Conservation (phyloP, 345 rosid species). For the Arabis alpina region DNA sequence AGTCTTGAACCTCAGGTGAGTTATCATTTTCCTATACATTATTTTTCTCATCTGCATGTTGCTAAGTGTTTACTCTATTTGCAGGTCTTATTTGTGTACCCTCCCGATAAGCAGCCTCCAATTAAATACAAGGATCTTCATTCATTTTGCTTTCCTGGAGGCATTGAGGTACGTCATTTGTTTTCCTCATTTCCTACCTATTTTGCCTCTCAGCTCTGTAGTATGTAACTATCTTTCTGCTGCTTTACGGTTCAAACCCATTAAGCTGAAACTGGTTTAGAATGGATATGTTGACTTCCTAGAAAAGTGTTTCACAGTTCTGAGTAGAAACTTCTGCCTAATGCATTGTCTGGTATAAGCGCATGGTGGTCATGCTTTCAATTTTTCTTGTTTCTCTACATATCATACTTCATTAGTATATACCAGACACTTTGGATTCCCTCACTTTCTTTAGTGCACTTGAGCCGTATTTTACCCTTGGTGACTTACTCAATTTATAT, state of each 20-base stretch:
- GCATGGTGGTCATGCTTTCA: background rate
- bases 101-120: constrained; percentile 83
- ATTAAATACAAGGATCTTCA: constrained; percentile 85
- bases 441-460: background rate
- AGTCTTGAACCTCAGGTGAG: constrained; percentile 85
- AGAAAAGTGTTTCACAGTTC: too few relatives aligned
- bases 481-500: constrained; percentile 10
- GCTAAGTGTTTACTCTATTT: constrained; percentile 40
- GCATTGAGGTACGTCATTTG: constrained; percentile 65
- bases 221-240: background rate
- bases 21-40: background rate
- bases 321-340: constrained; percentile 1
- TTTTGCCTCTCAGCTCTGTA: background rate
- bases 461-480: constrained; percentile 4
- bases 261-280: too few relatives aligned
- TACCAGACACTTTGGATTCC: background rate
- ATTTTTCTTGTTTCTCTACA: background rate
- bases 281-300: too few relatives aligned
- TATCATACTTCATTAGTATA: background rate
- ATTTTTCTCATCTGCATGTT: constrained; percentile 7
- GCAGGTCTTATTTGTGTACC: constrained; percentile 91
- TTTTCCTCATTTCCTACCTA: background rate
- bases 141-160: constrained; percentile 96
- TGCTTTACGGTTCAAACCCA: too few relatives aligned
- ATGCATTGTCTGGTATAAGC: constrained; percentile 16